A percentile compares a stretch with the other conserved stretches of the same genome.
Conservation (phyloP, 768 basidiomycete genomes). For the Phylloporus sp. region DNA sequence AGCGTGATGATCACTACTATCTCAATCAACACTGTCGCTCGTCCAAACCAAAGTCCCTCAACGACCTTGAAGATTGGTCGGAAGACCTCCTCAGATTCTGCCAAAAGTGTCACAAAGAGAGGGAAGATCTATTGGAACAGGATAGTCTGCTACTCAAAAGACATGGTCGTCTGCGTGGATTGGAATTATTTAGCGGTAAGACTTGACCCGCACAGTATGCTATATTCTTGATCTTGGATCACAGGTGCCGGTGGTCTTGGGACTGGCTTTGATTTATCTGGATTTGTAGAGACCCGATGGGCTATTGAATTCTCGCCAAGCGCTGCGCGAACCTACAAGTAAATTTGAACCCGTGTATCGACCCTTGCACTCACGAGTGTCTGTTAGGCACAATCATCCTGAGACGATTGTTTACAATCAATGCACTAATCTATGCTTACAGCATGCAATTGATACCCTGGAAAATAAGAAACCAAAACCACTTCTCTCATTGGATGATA, state of each 20-base stretch:
- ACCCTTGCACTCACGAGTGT: not conserved
- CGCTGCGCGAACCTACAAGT: constrained; percentile 66
- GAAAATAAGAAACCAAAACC: constrained; percentile 40
- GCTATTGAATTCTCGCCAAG: constrained; percentile 64
- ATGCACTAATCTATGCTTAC: constrained; percentile 55
- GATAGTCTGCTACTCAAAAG: constrained; percentile 29
- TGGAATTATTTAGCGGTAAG: constrained; percentile 71
- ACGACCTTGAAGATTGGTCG: constrained; percentile 25
- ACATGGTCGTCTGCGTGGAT: constrained; percentile 47
- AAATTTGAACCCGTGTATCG: constrained; percentile 13
- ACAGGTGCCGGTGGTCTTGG: constrained; percentile 75
- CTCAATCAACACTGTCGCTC: constrained; percentile 35
- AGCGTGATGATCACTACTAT: constrained; percentile 58
- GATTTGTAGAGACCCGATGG: constrained; percentile 61
- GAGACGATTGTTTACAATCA: constrained; percentile 59
- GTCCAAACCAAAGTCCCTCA: constrained; percentile 17
- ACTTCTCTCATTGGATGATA: constrained; percentile 40
- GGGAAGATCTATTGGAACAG: constrained; percentile 28
- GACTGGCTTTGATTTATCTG: constrained; percentile 59
- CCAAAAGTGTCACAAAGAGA: constrained; percentile 35
- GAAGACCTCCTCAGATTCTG: constrained; percentile 36
- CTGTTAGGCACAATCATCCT: constrained; percentile 58
- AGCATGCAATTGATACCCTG: constrained; percentile 49
- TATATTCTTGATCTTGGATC: not conserved
- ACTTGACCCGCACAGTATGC: not conserved